Evolutionary conservation across 2,329 filamentous ascomycete genomes (phyloP), one percentile per base, ranked within the genome.

Genomic region (Neonectria ditissima): DNA sequence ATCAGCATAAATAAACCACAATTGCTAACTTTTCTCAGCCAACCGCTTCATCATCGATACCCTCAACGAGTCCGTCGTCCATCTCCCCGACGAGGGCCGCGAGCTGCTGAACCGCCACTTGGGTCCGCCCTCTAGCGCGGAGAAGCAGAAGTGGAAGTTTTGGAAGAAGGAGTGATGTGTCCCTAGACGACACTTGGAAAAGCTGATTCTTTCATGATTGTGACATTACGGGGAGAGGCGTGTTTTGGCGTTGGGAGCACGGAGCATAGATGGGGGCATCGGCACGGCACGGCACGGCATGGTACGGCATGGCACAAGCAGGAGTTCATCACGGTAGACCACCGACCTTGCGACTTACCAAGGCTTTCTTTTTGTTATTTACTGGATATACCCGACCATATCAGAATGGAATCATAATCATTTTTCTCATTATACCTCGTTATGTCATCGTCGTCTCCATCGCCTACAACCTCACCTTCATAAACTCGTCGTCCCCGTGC

Each of bases 31-130:
- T 2, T 5, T 4, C 6, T 1, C 37, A 80, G 78, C 78, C 1
- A 80, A 77, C 26, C 78, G 78, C 2, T 80, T 80, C 61, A 80
- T 80, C 66, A 80, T 80, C 62, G 78, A 80, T 22, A 80, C 77
- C 0, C 74, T 80, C 28, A 80, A 80, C 59, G 72, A 78, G 53
- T 79, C 77, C 4, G 71, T 80, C 10, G 32, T 78, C n/a, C 65
- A 80, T 37, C 70, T 80, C 6, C 79, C 79, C 20, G 68, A 76
- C 22, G 76, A 80, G 52, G 79, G 77, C 6, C 77, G 77, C 65
- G 73, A 76, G 52, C 73, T 76, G 55, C 72, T 80, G 10, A 74
- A 79, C 61, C 76, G 73, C 13, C 74, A 71, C 30, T 62, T 78
- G 18, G 69, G 62, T 34, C 72, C 67, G 3, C 55, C 58, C 0